A percentile compares a stretch with the other conserved stretches of the same genome.
Conservation (phyloP, 23 red algal genomes). For the Gracilaria gracilis region DNA sequence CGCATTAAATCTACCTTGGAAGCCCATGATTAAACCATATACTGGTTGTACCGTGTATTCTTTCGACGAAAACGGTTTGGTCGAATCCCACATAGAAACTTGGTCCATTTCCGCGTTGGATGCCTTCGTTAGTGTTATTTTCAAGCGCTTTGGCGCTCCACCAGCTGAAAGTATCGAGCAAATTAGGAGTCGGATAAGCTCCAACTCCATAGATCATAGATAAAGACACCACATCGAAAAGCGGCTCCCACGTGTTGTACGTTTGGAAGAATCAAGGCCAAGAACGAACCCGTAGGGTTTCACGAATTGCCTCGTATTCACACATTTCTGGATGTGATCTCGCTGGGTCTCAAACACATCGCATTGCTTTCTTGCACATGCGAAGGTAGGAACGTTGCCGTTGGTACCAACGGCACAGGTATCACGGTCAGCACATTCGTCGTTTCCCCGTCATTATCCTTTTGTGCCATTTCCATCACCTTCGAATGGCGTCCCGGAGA, state of each 20-base stretch:
- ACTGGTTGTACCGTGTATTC: slow-evolving; percentile 52
- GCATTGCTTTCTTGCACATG: background rate
- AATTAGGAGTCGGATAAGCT: background rate
- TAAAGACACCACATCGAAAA: background rate
- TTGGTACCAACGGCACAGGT: no score
- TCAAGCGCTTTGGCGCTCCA: slow-evolving; percentile 37
- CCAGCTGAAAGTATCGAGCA: slow-evolving; percentile 22
- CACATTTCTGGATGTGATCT: no score
- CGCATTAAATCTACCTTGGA: slow-evolving; percentile 66
- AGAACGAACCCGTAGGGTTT: no score
- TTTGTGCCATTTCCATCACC: background rate
- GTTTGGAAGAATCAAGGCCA: no score
- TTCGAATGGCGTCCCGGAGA: background rate
- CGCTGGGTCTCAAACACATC: background rate
- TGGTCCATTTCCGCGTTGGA: slow-evolving; percentile 68
- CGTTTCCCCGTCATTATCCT: no score
- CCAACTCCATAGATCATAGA: background rate
- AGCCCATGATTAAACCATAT: slow-evolving; percentile 65
- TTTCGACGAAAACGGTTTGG: slow-evolving; percentile 55
- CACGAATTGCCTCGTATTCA: no score
- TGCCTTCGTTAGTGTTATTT: slow-evolving; percentile 63
- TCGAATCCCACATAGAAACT: slow-evolving; percentile 58
- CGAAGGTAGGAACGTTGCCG: no score
- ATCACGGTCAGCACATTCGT: no score
- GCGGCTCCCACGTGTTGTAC: background rate